Evolutionary conservation across 768 basidiomycete genomes (phyloP).

Genomic region (Pleurotus pulmonarius): DNA sequence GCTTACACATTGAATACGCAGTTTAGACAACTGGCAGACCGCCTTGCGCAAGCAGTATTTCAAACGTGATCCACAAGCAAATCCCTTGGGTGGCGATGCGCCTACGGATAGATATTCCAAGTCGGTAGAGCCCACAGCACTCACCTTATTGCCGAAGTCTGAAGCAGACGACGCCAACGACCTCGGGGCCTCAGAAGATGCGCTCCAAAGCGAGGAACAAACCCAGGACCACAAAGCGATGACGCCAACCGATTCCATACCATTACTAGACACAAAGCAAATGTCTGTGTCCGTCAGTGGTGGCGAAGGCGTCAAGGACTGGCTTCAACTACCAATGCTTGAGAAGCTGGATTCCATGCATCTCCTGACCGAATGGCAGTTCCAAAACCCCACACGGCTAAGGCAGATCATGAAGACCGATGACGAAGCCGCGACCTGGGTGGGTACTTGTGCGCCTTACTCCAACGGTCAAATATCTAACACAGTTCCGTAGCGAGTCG

Average conservation of each 20-base stretch:
- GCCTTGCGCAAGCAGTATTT: constrained; percentile 73
- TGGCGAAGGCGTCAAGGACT: constrained; percentile 45
- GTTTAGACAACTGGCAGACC: constrained; percentile 76
- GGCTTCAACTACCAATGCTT: constrained; percentile 69
- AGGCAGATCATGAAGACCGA: constrained; percentile 74
- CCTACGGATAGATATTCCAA: constrained; percentile 15
- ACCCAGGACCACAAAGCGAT: not conserved
- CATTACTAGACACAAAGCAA: constrained; percentile 14
- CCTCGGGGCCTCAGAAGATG: not conserved
- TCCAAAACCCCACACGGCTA: constrained; percentile 70
- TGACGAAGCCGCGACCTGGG: constrained; percentile 73
- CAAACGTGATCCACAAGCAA: constrained; percentile 65
- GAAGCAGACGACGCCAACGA: constrained; percentile 21
- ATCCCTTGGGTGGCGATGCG: constrained; percentile 68
- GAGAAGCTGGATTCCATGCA: constrained; percentile 74
- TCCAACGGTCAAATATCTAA: constrained; percentile 5
- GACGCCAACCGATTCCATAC: not conserved
- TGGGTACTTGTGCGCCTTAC: constrained; percentile 36
- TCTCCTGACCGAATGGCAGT: constrained; percentile 80
- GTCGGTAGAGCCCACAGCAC: constrained; percentile 16
- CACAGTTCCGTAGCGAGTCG: constrained; percentile 55
- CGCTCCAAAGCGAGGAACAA: not conserved
- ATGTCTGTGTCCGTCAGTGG: constrained; percentile 13
- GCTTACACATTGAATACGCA: constrained; percentile 25
- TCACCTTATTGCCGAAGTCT: constrained; percentile 18